A percentile compares a stretch with the other conserved stretches of the same genome.
phyloP scores from a whole-genome alignment of 371 early-diverging fungal species.

The Apophysomyces ossiformis region DNA sequence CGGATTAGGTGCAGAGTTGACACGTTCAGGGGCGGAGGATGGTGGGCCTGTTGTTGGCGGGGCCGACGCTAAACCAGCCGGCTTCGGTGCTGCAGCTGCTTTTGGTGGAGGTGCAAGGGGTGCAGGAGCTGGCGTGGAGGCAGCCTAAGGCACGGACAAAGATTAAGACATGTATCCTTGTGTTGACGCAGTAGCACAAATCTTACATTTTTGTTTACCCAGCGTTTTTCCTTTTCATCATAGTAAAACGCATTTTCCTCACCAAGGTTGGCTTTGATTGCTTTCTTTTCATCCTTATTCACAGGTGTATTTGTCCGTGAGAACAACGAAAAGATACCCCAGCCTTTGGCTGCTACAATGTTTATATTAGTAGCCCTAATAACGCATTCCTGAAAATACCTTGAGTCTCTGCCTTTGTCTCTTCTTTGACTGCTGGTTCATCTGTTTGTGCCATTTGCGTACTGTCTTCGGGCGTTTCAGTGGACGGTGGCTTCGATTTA shows the following conservation, averaged over 20 bases:
- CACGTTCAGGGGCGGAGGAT: background rate
- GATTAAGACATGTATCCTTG: background rate
- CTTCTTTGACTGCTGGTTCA: conserved; percentile 19
- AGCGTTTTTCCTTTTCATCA: conserved; percentile 65
- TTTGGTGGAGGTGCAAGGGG: conserved; percentile 35
- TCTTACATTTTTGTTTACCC: conserved; percentile 59
- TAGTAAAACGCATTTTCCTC: conserved; percentile 71
- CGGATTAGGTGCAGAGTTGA: conserved; percentile 1
- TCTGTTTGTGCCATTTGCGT: conserved; percentile 11
- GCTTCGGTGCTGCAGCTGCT: conserved; percentile 13
- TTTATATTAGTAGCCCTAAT: conserved; percentile 20
- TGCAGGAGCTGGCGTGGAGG: conserved; percentile 28
- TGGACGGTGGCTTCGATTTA: conserved; percentile 20
- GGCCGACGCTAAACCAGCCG: background rate
- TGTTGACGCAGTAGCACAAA: background rate
- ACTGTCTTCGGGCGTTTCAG: conserved; percentile 13
- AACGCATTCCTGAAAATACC: background rate
- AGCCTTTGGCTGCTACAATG: conserved; percentile 30
- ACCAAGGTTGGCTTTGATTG: conserved; percentile 70
- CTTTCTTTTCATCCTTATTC: conserved; percentile 46
- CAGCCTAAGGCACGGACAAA: background rate
- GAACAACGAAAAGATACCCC: conserved; percentile 57
- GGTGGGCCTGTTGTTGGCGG: conserved; percentile 3
- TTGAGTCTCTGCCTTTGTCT: conserved; percentile 28
- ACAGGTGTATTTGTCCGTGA: conserved; percentile 50